Evolutionary conservation across 2,329 filamentous ascomycete species (phyloP), one percentile per base, ranked within the genome.

Genomic region (Cylindrodendrum hubeiense): DNA sequence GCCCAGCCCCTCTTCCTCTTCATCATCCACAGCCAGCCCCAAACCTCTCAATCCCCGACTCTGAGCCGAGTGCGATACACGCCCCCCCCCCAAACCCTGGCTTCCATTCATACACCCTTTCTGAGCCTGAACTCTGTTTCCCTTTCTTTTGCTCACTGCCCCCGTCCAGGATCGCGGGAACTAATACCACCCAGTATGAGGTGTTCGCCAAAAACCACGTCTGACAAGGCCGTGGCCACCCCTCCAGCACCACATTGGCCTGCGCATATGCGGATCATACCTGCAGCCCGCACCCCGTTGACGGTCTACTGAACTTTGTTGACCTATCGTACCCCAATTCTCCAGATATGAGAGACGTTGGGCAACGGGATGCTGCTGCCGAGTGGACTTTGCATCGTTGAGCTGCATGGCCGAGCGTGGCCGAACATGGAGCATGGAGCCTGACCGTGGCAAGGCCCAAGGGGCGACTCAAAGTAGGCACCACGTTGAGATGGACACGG

Each of bases 201-300:
- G 68, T 43, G 70, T 68, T 69, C 66, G 53, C 60, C 43, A 72
- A 49, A 67, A 68, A 63, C 47, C 54, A 53, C 68, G 54, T 65
- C 60, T 64, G 63, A 67, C 60, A 63, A 61, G 58, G 28, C 44
- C 50, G 51, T 71, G 55, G 57, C 69, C 69, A 65, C 67, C 63
- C 65, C 68, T 53, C 54, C 54, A 67, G 53, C 69, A 69, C 71
- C 65, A 65, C 59, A 52, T 63, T 69, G 60, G 60, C 66, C 66
- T 73, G 73, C 68, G 75, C 69, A 74, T 78, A 79, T 79, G 77
- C 77, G 76, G 70, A 77, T 77, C 77, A 79, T 79, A 78, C 77
- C 44, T 79, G 75, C 77, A 76, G 74, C 70, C 64, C 60, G 67
- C 69, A 65, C 63, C 68, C 65, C 49, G 52, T 61, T 51, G 47